Base-by-base conservation (phyloP, 1,139 yeast genomes). In the Suhomyces ambrosiae region DNA sequence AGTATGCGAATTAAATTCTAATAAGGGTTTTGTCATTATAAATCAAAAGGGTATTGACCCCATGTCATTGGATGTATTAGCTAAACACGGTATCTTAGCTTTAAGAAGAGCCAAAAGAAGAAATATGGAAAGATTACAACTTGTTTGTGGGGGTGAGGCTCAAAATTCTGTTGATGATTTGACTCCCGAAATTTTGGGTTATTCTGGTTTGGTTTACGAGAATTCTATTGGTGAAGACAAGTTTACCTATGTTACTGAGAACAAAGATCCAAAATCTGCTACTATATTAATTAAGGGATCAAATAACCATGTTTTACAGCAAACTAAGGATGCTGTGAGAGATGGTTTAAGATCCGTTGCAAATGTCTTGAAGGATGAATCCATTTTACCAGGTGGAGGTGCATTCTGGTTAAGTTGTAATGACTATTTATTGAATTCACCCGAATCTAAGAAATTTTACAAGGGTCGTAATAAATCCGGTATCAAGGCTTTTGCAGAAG, bases 11-110 rank as follows among this genome's bases (percentile, higher is more conserved):
- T 71, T 82, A 47, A 85, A 83, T 53, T 71, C 82, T 8, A 69
- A 79, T 50, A 74, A 82, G 57, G 92, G 92, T 3, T 94, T 94
- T 65, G 98, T 94, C 40, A 87, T 94, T 43, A 86, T 94, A 61
- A 94, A 94, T 67, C 99, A 94, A 67, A 94, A 94, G 74, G 98
- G 99, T 52, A 94, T 94, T 52, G 99, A 94, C 61, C 99, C 99
- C 47, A 86, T 92, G 94, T 89, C 97, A 11, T 72, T 94, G 48
- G 98, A 94, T 60, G 83, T 90, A 10, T 75, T 94, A 49, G 97
- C 97, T 37, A 89, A 88, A 61, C 86, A 94, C 63, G 88, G 87
- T 49, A 92, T 94, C 51, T 72, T 92, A 52, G 98, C 98, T 1
- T 75, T 94, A 54, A 83, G 99, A 72, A 82, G 98, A 61, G 99